A percentile compares a stretch with the other conserved stretches of the same genome.
Conservation (phyloP, 139 green algal species). For the Chlamydomonas sp. region DNA sequence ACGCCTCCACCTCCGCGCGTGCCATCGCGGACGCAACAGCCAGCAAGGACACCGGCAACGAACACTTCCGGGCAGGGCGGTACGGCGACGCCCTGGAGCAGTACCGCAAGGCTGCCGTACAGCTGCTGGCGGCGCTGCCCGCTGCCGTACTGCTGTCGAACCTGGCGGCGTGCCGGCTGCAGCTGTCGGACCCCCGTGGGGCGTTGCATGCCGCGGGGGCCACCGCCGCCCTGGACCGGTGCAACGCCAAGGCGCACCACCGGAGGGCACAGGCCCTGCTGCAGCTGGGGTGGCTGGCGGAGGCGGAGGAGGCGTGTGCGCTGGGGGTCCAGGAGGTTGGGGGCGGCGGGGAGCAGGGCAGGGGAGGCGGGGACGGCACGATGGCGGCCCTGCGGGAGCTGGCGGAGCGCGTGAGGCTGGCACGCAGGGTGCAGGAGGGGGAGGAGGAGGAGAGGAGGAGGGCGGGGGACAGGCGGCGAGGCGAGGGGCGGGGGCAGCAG, state of each 20-base stretch:
- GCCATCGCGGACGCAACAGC: background rate
- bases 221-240: background rate
- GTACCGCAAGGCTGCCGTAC: background rate
- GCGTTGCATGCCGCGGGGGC: background rate
- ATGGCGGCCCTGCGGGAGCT: background rate
- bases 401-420: slow-evolving; percentile 13
- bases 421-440: too few relatives aligned
- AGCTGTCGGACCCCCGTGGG: background rate
- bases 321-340: background rate
- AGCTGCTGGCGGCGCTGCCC: background rate
- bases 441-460: too few relatives aligned
- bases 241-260: slow-evolving; percentile 1
- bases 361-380: background rate
- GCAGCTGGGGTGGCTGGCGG: slow-evolving; percentile 24
- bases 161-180: slow-evolving; percentile 7
- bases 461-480: too few relatives aligned
- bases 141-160: background rate
- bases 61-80: background rate
- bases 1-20: background rate
- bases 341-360: too few relatives aligned
- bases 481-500: too few relatives aligned
- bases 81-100: background rate
- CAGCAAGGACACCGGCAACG: slow-evolving; percentile 23
- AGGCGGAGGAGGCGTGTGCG: background rate
- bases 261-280: background rate